Evolutionary conservation across 176 grass and related monocot species (phyloP).

Genomic region (Ampelocalamus luodianensis): DNA sequence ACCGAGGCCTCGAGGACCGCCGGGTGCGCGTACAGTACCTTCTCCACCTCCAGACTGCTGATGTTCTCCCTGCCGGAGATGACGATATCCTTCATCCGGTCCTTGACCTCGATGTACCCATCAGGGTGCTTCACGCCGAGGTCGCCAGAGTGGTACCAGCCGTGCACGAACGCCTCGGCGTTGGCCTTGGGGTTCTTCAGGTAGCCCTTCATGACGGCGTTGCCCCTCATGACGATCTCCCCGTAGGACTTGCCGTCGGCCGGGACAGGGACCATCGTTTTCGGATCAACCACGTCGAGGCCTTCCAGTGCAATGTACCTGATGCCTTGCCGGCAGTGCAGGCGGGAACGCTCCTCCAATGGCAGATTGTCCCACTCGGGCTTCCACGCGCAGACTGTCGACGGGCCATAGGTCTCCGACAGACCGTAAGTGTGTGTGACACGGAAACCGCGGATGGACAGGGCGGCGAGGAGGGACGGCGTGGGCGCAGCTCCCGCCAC

Average conservation of each 20-base stretch:
- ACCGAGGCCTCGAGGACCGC: conserved; percentile 77
- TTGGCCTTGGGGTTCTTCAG: conserved; percentile 91
- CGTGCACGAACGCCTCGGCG: conserved; percentile 64
- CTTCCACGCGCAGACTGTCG: conserved; percentile 78
- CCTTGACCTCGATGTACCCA: conserved; percentile 87
- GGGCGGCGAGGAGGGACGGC: conserved; percentile 62
- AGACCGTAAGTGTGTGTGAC: conserved; percentile 90
- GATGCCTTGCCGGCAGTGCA: conserved; percentile 85
- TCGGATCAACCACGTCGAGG: conserved; percentile 73
- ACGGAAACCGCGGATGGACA: conserved; percentile 76
- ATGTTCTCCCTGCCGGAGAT: conserved; percentile 99
- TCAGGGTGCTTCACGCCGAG: conserved; percentile 90
- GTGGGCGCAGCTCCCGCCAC: conserved; percentile 82
- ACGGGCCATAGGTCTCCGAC: conserved; percentile 83
- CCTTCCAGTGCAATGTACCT: conserved; percentile 75
- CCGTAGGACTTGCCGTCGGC: conserved; percentile 77
- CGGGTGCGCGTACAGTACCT: conserved; percentile 67
- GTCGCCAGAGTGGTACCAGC: conserved; percentile 96
- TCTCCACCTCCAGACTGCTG: conserved; percentile 95
- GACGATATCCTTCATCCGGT: conserved; percentile 94
- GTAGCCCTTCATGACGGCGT: conserved; percentile 94
- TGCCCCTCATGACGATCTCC: conserved; percentile 86
- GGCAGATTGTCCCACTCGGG: conserved; percentile 77
- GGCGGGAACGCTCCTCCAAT: conserved; percentile 62
- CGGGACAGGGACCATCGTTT: conserved; percentile 76